phyloP scores from a whole-genome alignment of 2,329 filamentous ascomycete species.

The Fusarium gaditjirri region DNA sequence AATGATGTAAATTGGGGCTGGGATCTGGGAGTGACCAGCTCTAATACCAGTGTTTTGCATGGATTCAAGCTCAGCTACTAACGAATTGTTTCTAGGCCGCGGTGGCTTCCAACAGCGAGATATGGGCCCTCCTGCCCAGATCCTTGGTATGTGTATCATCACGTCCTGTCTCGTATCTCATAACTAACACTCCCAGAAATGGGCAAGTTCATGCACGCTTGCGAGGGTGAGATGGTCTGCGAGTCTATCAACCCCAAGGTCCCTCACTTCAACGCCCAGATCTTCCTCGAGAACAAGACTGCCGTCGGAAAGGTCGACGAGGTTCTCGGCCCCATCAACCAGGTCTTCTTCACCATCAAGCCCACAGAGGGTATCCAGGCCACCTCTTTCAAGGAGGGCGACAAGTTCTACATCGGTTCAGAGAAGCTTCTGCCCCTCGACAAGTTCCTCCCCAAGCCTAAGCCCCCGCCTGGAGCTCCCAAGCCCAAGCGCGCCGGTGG shows the following conservation, averaged over 20 bases:
- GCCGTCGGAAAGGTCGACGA: conserved; percentile 97
- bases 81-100: conserved; percentile 44
- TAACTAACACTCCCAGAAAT: conserved; percentile 69
- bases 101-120: conserved; percentile 55
- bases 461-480: conserved; percentile 73
- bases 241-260: conserved; percentile 94
- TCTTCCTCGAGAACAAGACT: conserved; percentile 99
- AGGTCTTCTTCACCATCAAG: conserved; percentile 99
- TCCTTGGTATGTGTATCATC: conserved; percentile 48
- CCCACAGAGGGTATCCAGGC: conserved; percentile 96
- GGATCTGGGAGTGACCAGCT: neutral
- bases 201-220: conserved; percentile 92
- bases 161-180: neutral
- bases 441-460: conserved; percentile 96
- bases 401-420: conserved; percentile 95
- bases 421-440: conserved; percentile 96
- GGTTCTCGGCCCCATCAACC: conserved; percentile 95
- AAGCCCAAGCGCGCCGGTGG: conserved; percentile 70
- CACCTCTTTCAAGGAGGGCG: conserved; percentile 91
- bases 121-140: conserved; percentile 52
- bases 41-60: neutral
- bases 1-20: neutral
- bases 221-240: conserved; percentile 98
- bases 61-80: conserved; percentile 17
- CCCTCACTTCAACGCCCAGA: conserved; percentile 98